Evolutionary conservation across 768 basidiomycete genomes (phyloP), one percentile per base, ranked within the genome.

Genomic region (Lactifluus volemus): DNA sequence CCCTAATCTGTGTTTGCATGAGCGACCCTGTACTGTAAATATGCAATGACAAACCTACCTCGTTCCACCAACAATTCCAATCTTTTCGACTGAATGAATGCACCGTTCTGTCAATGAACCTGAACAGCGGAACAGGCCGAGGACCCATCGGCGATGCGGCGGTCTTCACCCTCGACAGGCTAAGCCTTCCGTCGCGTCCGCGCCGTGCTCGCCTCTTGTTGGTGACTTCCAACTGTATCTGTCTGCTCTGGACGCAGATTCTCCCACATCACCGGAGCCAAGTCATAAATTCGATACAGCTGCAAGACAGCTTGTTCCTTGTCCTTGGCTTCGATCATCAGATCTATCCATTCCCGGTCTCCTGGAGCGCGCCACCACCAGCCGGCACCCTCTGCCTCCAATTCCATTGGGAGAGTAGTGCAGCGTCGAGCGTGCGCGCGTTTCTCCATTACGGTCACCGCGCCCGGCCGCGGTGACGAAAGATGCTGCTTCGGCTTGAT

Each of bases 241-340:
- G 55, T 48, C 21, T 63, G 45, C 67, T 71, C 73, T 12, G 73
- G 73, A 8, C 73, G 68, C 30, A 74, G 64, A 53, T 71, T 71
- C 58, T 71, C 84, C 63, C 84, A 73, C 9, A 78, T 81, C 25
- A 91, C 86, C 15, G 84, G 80, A 47, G 84, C 74, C 4, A 95
- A 70, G 49, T 75, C 77, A 67, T 97, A 96, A 34, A 89, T 84
- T 60, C 92, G 72, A 69, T 91, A 85, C 49, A 96, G 68, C 63
- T 95, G 84, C 59, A 97, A 79, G 5, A 97, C 93, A 1, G 93
- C 94, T 70, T 95, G 94, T 70, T 96, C 94, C 74, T 94, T 90
- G 72, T 89, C 90, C 71, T 93, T 92, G 3, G 91, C 91, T 73
- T 95, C 92, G 60, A 94, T 92, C 92, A 95, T 93, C 65, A 95